Evolutionary conservation across 495 filamentous ascomycete species (phyloP), one percentile per base, ranked within the genome.

Genomic region (Hypomontagnella monticulosa): DNA sequence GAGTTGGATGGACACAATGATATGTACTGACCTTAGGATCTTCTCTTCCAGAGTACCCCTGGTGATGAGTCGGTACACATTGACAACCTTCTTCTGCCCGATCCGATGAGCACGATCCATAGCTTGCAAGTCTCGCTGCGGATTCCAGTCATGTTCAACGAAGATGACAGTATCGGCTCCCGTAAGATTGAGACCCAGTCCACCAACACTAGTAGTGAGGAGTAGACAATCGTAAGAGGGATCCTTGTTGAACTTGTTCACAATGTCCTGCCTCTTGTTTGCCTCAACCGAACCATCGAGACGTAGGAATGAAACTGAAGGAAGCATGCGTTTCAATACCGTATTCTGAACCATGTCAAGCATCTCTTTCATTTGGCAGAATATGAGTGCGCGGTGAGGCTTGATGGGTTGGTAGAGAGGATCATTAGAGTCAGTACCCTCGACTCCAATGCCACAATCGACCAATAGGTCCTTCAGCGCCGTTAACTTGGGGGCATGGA

Each of bases 321-420:
- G 94, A 7, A 99, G 85, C 67, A 96, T 82, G 61, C 88, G 88
- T 67, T 90, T 90, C 12, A 99, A 79, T 4, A 99, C 95, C 46
- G 93, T 90, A 62, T 89, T 90, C 71, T 97, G 93, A 9, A 99
- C 96, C 82, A 98, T 97, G 73, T 98, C 96, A 15, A 98, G 81
- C 96, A 98, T 99, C 75, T 98, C 96, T 74, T 97, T 97, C 91
- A 98, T 96, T 73, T 99, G 95, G 70, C 94, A 99, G 82, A 99
- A 99, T 67, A 99, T 90, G 51, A 99, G 85, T 1, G 96, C 96
- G 40, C 95, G 91, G 67, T 99, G 95, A 4, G 93, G 95, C 64
- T 91, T 94, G 74, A 98, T 94, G 44, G 91, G 93, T 73, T 84
- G 79, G 69, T 82, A 83, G 12, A 82, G 76, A 4, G 81, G 81